Percentiles rank a stretch among this genome's conserved stretches.
Evolutionary conservation across 129 eudicot species (phyloP).

Genomic region (Tagetes patula): DNA sequence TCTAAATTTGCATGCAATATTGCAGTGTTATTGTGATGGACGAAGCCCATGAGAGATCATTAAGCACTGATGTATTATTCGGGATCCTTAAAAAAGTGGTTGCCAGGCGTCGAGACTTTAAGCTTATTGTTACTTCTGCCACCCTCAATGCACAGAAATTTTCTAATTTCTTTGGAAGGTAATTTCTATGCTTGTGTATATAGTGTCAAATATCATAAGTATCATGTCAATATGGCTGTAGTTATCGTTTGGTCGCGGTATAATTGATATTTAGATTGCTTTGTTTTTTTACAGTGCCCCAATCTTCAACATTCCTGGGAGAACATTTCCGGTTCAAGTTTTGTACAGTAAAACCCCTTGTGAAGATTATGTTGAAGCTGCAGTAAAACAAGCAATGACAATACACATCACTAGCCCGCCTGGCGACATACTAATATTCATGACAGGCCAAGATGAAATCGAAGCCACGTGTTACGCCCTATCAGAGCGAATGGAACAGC

Average conservation of each 20-base stretch:
- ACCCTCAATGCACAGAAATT: constrained; percentile 70
- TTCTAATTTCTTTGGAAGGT: constrained; percentile 71
- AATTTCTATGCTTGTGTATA: not conserved
- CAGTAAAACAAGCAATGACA: constrained; percentile 74
- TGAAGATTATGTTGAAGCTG: constrained; percentile 78
- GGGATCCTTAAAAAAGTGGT: constrained; percentile 74
- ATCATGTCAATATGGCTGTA: not conserved
- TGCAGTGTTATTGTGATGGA: constrained; percentile 71
- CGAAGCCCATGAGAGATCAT: constrained; percentile 78
- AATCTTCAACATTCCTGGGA: constrained; percentile 68
- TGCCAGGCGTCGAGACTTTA: constrained; percentile 69
- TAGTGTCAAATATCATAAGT: not conserved
- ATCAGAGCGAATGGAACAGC: constrained; percentile 67
- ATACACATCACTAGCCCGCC: constrained; percentile 66
- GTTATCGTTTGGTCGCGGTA: constrained; percentile 4
- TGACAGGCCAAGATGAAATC: constrained; percentile 76
- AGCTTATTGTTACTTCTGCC: constrained; percentile 76
- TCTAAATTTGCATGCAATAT: constrained; percentile 13
- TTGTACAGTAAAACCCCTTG: constrained; percentile 66
- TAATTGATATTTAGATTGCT: not conserved
- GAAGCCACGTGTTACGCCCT: constrained; percentile 63
- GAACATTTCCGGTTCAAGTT: constrained; percentile 62
- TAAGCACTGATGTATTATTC: constrained; percentile 64
- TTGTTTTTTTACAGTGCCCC: constrained; percentile 50
- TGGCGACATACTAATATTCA: constrained; percentile 71